These are phyloP conservation scores for Acer negundo DNA, from an alignment of 345 rosid genomes.

Conservation along the genomic window DNA sequence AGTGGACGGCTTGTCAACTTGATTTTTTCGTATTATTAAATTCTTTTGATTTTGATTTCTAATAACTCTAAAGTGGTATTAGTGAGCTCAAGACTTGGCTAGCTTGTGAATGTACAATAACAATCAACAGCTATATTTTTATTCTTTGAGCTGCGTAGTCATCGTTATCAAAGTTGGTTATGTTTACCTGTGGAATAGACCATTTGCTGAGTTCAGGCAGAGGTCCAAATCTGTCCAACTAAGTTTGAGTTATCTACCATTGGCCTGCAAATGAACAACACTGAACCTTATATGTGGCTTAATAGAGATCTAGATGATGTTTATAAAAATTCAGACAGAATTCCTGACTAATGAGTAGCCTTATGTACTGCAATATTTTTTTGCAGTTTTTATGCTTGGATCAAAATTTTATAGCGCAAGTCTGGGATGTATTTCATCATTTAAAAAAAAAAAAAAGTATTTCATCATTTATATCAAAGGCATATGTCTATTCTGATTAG, in stretches of 20 bases:
- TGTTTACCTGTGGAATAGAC: constrained; percentile 1
- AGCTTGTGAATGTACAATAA: neutral
- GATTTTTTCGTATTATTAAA: neutral
- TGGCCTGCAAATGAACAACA: neutral
- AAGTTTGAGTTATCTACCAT: neutral
- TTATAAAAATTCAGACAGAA: constrained; percentile 6
- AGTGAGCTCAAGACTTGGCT: neutral
- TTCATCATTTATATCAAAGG: constrained; percentile 9
- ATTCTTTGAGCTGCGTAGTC: neutral
- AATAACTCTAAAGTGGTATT: neutral
- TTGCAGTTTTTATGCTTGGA: neutral
- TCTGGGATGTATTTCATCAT: neutral
- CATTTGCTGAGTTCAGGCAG: neutral
- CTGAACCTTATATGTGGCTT: neutral
- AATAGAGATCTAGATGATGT: neutral
- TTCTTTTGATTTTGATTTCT: neutral
- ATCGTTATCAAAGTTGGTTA: neutral
- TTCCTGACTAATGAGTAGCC: constrained; percentile 2
- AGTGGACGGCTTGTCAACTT: neutral
- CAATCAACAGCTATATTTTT: neutral
- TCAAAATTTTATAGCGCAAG: constrained; percentile 4
- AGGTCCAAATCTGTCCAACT: neutral
- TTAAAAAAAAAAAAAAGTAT: neutral
- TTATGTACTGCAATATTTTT: neutral
- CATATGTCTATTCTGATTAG: neutral